A percentile compares a stretch with the other conserved stretches of the same genome.
Conservation (phyloP, 1,284 basidiomycete species). For the Cryptococcus neoformans region DNA sequence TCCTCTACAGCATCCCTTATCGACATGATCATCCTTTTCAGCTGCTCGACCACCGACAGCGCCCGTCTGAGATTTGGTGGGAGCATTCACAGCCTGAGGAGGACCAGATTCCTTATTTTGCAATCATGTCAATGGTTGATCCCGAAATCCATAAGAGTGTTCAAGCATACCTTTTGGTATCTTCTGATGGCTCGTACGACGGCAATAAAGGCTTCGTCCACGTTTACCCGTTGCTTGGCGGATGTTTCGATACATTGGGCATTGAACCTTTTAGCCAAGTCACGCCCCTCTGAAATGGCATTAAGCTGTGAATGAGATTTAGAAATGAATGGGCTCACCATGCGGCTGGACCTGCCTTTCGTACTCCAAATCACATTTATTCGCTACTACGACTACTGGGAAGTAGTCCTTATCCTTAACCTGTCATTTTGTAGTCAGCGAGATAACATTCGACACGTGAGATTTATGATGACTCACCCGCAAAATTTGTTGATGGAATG, state of each 20-base stretch:
- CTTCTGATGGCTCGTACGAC: constrained; percentile 95
- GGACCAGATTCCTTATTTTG: constrained; percentile 38
- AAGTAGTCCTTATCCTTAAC: constrained; percentile 97
- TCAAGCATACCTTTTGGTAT: constrained; percentile 80
- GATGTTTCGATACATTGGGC: constrained; percentile 99
- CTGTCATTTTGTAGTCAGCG: constrained; percentile 14
- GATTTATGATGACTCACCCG: constrained; percentile 52
- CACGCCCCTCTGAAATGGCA: constrained; percentile 76
- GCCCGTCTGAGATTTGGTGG: constrained; percentile 54
- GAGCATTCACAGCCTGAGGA: constrained; percentile 33
- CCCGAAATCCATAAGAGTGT: neutral
- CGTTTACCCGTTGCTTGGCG: constrained; percentile 97
- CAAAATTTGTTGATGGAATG: constrained; percentile 97
- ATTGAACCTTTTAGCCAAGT: constrained; percentile 92
- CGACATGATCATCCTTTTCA: constrained; percentile 45
- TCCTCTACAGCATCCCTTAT: constrained; percentile 62
- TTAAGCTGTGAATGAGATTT: neutral
- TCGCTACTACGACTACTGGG: constrained; percentile 96
- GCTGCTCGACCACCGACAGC: constrained; percentile 54
- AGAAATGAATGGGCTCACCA: constrained; percentile 54
- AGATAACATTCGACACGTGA: neutral
- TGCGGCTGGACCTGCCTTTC: constrained; percentile 97
- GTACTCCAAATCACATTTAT: constrained; percentile 98
- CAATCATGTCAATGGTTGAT: neutral
- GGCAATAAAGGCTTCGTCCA: constrained; percentile 97